A percentile compares a stretch with the other conserved stretches of the same genome.
Conservation (phyloP, 73 alveolate genomes). For the Stentor coeruleus region DNA sequence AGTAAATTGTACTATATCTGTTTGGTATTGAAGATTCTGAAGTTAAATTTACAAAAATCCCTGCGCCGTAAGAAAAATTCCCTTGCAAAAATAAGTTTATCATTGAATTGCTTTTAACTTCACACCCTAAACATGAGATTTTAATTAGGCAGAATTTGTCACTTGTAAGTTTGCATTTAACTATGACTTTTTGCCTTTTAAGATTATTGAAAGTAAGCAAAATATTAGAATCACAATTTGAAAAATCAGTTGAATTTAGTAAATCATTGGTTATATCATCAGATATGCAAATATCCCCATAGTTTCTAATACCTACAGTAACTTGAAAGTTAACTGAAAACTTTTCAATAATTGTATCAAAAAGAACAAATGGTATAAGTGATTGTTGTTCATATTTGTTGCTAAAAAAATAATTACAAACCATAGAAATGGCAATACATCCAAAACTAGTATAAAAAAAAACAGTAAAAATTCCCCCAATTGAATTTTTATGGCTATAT, state of each 20-base stretch:
- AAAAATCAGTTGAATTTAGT: not conserved
- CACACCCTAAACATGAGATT: not conserved
- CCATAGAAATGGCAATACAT: not conserved
- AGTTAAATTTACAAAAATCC: not conserved
- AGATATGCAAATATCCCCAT: not conserved
- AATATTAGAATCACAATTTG: not conserved
- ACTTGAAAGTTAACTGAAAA: not conserved
- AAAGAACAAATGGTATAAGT: not conserved
- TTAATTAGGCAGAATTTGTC: not conserved
- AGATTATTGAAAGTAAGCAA: no score
- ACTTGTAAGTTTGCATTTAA: not conserved
- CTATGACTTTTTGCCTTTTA: no score
- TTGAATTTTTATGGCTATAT: not conserved
- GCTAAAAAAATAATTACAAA: not conserved
- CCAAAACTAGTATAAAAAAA: not conserved
- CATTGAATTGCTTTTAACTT: not conserved
- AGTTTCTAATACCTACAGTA: not conserved
- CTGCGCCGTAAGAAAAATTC: not conserved
- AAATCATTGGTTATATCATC: not conserved
- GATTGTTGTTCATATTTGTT: not conserved
- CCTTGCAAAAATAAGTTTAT: not conserved
- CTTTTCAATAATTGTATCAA: not conserved
- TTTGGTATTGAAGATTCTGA: constrained; percentile 22
- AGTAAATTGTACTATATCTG: not conserved
- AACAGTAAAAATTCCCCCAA: constrained; percentile 6